phyloP scores from a whole-genome alignment of 345 rosid genomes.

The Brassica carinata region DNA sequence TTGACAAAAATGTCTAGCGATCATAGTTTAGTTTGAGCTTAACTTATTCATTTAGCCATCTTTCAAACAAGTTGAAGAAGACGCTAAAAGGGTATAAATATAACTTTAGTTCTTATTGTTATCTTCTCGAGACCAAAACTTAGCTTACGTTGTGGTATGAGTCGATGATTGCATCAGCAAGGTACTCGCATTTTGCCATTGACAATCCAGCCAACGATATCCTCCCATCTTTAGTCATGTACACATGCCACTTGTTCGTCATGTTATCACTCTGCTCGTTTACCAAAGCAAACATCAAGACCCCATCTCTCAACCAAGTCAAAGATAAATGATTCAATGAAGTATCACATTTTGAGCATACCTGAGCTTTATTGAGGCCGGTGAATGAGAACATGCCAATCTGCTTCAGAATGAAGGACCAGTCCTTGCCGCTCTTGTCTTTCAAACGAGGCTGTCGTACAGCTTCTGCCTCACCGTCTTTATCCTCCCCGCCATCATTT shows the following conservation, averaged over 20 bases:
- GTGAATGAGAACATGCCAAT: slow-evolving; percentile 99
- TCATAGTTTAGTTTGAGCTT: background rate
- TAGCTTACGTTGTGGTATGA: slow-evolving; percentile 77
- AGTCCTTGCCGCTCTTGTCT: slow-evolving; percentile 91
- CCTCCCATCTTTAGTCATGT: slow-evolving; percentile 96
- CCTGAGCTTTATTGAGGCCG: slow-evolving; percentile 91
- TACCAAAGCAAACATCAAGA: background rate
- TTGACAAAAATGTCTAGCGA: slow-evolving; percentile 16
- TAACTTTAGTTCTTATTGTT: slow-evolving; percentile 10
- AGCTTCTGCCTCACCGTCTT: slow-evolving; percentile 80
- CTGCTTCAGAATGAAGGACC: slow-evolving; percentile 91
- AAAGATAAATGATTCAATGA: background rate
- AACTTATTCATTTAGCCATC: slow-evolving; percentile 26
- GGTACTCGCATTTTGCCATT: slow-evolving; percentile 91
- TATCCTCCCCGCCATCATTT: slow-evolving; percentile 97
- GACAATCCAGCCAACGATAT: slow-evolving; percentile 90
- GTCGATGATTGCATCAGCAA: slow-evolving; percentile 86
- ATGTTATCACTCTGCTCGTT: slow-evolving; percentile 69
- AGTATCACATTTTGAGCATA: slow-evolving; percentile 30
- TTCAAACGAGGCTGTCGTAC: slow-evolving; percentile 66
- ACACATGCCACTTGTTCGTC: slow-evolving; percentile 91
- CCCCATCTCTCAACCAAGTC: slow-evolving; percentile 2
- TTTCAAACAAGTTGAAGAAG: slow-evolving; percentile 15
- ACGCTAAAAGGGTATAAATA: slow-evolving; percentile 1
- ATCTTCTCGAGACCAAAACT: slow-evolving; percentile 24